A percentile compares a stretch with the other conserved stretches of the same genome.
Conservation (phyloP, 768 basidiomycete genomes). For the Termitomyces sp. region DNA sequence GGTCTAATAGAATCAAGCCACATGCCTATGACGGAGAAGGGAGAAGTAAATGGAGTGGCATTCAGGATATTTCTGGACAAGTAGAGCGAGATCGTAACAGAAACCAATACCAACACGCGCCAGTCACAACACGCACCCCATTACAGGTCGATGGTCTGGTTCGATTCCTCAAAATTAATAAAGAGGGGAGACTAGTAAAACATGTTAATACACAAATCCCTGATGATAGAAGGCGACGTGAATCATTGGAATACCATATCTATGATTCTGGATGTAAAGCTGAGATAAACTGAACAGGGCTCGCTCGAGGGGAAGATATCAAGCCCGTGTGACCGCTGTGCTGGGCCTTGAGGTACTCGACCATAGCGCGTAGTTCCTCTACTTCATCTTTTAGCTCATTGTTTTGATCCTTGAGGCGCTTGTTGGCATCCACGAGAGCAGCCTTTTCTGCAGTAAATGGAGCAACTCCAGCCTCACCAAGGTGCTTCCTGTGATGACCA, state of each 20-base stretch:
- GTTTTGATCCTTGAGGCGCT: slow-evolving; percentile 57
- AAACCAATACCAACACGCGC: not conserved
- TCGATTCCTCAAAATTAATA: no score
- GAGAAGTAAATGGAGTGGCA: no score
- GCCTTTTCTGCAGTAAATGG: slow-evolving; percentile 45
- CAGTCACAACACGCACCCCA: not conserved
- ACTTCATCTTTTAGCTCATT: slow-evolving; percentile 36
- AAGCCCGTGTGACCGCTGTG: slow-evolving; percentile 32
- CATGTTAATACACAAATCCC: not conserved
- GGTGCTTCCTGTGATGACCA: slow-evolving; percentile 30
- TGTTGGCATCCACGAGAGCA: slow-evolving; percentile 44
- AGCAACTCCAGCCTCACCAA: slow-evolving; percentile 39
- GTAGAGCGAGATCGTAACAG: not conserved
- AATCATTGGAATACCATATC: not conserved
- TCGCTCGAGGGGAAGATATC: not conserved
- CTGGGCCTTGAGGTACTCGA: slow-evolving; percentile 62
- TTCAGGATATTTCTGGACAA: no score
- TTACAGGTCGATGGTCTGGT: no score
- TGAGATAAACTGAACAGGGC: not conserved
- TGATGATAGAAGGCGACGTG: not conserved
- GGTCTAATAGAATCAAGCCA: no score
- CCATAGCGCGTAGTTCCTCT: slow-evolving; percentile 67
- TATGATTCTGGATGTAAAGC: not conserved
- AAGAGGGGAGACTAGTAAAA: not conserved
- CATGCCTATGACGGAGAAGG: no score